Evolutionary conservation across 2,329 filamentous ascomycete genomes (phyloP).

Genomic region (Chrysoporthe deuterocubensis): DNA sequence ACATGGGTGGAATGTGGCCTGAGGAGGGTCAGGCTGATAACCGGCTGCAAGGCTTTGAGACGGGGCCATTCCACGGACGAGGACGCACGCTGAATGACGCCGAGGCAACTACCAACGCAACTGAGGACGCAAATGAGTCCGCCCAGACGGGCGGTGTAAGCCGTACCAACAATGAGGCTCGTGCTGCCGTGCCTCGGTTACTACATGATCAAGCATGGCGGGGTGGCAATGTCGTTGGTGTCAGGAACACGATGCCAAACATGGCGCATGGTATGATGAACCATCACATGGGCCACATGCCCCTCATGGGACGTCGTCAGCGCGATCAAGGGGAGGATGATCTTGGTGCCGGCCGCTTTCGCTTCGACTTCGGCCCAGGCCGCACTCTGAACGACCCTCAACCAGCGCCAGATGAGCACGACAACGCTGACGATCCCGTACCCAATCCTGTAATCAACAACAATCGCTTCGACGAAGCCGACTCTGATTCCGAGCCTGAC

Average conservation of each 20-base stretch:
- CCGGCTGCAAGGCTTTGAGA: no score
- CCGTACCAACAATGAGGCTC: not conserved
- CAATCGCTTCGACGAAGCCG: not conserved
- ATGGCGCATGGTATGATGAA: not conserved
- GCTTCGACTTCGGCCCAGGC: conserved; percentile 8
- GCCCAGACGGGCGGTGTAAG: not conserved
- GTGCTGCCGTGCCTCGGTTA: not conserved
- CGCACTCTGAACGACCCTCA: conserved; percentile 15
- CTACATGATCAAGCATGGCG: conserved; percentile 2
- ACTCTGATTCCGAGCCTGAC: not conserved
- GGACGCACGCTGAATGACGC: conserved; percentile 14
- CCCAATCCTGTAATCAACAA: not conserved
- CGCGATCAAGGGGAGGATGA: not conserved
- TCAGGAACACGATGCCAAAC: not conserved
- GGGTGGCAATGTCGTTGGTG: conserved; percentile 1
- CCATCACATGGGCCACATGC: not conserved
- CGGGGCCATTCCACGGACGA: not conserved
- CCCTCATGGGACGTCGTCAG: not conserved
- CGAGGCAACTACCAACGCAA: not conserved
- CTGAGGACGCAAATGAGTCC: not conserved
- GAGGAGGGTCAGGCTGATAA: not conserved
- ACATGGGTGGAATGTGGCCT: no score
- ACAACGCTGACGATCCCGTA: not conserved
- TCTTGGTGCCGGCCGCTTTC: not conserved
- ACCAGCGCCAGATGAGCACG: not conserved